Base-by-base conservation (phyloP, 192 early-diverging fungal species). In the Neocallimastix lanati region DNA sequence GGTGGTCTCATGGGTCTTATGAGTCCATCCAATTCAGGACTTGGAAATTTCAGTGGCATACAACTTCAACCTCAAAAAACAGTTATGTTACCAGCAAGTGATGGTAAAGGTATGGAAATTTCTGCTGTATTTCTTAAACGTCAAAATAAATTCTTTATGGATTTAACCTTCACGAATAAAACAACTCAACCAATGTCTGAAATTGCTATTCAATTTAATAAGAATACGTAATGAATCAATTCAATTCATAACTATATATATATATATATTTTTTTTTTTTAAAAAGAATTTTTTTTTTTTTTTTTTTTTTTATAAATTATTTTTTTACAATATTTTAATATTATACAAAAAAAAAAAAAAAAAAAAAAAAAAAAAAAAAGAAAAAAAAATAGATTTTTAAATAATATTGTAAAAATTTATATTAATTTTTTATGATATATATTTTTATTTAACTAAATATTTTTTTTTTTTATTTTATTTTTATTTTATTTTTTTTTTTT, bases 181-280 rank as follows among this genome's bases (percentile, higher is more conserved):
- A 78, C 29, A 4, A 16, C 58, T 12, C 29, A 37, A 28, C 81
- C 84, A 16, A 80, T 90, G 79, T 79, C 81, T 28, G 89, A 88
- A 29, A 89, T 90, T 82, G 89, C 89, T 13, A 89, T 90, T 35
- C 87, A 90, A 78, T 90, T 90, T 78, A 90, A 90, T 80, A 80
- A 83, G 13, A 90, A 90, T n/a, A 67, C 50, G 50, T 87, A 82
- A 78, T n/a, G 77, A 21, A 28, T 78, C 9, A 11, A 21, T 35
- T 82, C 33, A 77, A 29, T 11, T n/a, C 3, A 29, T 76, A 79
- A 76, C 7, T 28, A 81, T 28, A 1, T 16, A 12, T 29, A 27
- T 14, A 13, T 81, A 40, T 36, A 80, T 12, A 12, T 81, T 38
- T 38, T 25, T 12, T 79, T 12, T 12, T 37, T 13, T 12, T 37